phyloP scores from a whole-genome alignment of 108 stramenopile species.

The Pelagomonas calceolata region DNA sequence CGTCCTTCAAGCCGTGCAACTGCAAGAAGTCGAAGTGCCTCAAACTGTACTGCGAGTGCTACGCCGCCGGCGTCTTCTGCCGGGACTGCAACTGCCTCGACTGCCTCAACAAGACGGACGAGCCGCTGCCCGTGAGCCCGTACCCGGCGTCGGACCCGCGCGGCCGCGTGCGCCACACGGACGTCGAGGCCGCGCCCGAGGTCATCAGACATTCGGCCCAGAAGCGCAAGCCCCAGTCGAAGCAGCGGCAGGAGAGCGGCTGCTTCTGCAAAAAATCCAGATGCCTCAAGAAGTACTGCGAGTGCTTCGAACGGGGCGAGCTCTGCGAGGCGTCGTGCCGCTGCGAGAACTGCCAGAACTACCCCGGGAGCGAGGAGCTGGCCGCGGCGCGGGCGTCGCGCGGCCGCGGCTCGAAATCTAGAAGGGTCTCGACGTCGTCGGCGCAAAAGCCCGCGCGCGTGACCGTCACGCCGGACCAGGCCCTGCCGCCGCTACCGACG shows the following conservation, averaged over 20 bases:
- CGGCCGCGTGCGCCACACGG: too few species aligned
- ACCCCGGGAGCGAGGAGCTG: background rate
- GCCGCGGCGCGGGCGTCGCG: background rate
- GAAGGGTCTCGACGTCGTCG: background rate
- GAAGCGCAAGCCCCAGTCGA: background rate
- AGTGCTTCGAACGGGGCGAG: slow-evolving; percentile 31
- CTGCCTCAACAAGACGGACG: slow-evolving; percentile 9
- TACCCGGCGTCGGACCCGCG: slow-evolving; percentile 7
- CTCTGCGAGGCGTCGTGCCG: slow-evolving; percentile 11
- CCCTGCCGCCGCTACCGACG: background rate
- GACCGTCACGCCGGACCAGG: too few species aligned
- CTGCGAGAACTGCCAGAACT: slow-evolving; percentile 23
- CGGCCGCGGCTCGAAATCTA: background rate
- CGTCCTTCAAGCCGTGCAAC: slow-evolving; percentile 15
- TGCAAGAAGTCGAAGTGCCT: slow-evolving; percentile 76
- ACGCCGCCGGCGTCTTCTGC: slow-evolving; percentile 68
- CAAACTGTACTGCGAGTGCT: slow-evolving; percentile 92
- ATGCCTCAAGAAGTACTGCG: slow-evolving; percentile 56
- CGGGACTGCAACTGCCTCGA: slow-evolving; percentile 13
- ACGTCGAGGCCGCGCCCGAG: background rate
- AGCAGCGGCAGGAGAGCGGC: slow-evolving; percentile 14
- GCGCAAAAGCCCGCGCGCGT: background rate
- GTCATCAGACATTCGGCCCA: background rate
- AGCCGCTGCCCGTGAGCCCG: background rate
- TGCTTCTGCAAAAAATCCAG: slow-evolving; percentile 36